A percentile compares a stretch with the other conserved stretches of the same genome.
Evolutionary conservation across 768 basidiomycete genomes (phyloP).

Genomic region (Vishniacozyma victoriae): DNA sequence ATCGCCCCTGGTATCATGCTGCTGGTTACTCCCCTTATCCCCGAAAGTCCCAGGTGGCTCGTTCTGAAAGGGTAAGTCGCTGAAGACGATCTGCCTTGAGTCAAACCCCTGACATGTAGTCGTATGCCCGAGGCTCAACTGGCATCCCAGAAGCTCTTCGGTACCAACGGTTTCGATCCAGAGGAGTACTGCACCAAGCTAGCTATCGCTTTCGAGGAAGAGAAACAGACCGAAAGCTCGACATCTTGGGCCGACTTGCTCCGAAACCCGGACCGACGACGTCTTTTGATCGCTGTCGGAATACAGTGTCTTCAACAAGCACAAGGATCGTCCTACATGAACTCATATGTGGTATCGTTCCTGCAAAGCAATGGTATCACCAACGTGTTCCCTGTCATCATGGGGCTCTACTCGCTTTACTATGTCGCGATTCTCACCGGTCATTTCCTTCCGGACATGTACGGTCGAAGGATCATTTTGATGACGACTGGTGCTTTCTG

Average conservation of each 20-base stretch:
- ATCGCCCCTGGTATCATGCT: constrained; percentile 15
- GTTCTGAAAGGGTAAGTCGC: constrained; percentile 11
- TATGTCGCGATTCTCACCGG: constrained; percentile 12
- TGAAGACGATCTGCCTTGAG: not conserved
- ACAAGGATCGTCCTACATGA: constrained; percentile 19
- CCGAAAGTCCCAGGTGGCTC: constrained; percentile 22
- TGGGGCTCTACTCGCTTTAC: constrained; percentile 18
- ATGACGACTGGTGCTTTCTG: constrained; percentile 19
- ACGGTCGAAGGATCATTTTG: constrained; percentile 20
- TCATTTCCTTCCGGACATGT: constrained; percentile 17
- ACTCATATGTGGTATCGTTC: constrained; percentile 14
- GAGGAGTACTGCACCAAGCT: constrained; percentile 22
- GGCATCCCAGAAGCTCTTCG: constrained; percentile 10
- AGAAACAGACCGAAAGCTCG: not conserved
- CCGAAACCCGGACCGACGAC: constrained; percentile 12
- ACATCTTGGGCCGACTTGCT: constrained; percentile 10
- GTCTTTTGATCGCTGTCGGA: constrained; percentile 20
- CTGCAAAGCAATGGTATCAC: constrained; percentile 10
- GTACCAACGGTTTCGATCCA: constrained; percentile 14
- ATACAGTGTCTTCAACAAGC: constrained; percentile 23
- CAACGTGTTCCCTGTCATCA: constrained; percentile 20
- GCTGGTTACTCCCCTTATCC: constrained; percentile 4
- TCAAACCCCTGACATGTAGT: not conserved
- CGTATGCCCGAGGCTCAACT: constrained; percentile 7
- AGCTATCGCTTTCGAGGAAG: constrained; percentile 19